phyloP scores from a whole-genome alignment of 1,139 yeast species.

The Kurtzmaniella natalensis region DNA sequence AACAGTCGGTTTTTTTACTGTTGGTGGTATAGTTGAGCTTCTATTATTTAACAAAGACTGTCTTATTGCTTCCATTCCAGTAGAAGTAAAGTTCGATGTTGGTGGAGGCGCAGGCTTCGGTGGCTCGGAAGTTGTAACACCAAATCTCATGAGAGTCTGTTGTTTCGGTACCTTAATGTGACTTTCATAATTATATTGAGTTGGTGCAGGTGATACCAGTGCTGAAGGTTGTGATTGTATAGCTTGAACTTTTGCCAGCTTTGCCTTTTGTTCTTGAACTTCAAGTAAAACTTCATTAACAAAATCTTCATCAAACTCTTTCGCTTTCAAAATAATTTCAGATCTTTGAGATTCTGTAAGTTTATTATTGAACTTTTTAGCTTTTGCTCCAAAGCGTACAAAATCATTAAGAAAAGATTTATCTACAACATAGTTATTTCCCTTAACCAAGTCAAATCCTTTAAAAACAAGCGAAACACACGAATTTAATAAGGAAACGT shows the following conservation, averaged over 20 bases:
- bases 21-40: slow-evolving; percentile 9
- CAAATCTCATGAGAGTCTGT: slow-evolving; percentile 48
- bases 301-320: slow-evolving; percentile 45
- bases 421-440: slow-evolving; percentile 44
- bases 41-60: slow-evolving; percentile 30
- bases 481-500: slow-evolving; percentile 64
- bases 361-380: slow-evolving; percentile 63
- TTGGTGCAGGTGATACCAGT: slow-evolving; percentile 9
- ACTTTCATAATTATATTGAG: slow-evolving; percentile 21
- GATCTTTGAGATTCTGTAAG: slow-evolving; percentile 55
- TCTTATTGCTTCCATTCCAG: slow-evolving; percentile 39
- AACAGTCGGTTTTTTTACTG: slow-evolving; percentile 19
- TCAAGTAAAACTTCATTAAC: slow-evolving; percentile 52
- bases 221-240: slow-evolving; percentile 16
- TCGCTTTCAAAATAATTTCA: slow-evolving; percentile 55
- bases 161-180: slow-evolving; percentile 30
- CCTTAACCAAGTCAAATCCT: slow-evolving; percentile 61
- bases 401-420: slow-evolving; percentile 46
- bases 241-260: slow-evolving; percentile 7
- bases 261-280: slow-evolving; percentile 30
- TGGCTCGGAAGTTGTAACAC: slow-evolving; percentile 31
- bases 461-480: slow-evolving; percentile 70
- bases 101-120: slow-evolving; percentile 33
- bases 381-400: slow-evolving; percentile 61
- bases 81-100: slow-evolving; percentile 30